These are phyloP conservation scores for Coemansia sp. DNA, from an alignment of 192 early-diverging fungal genomes.

Conservation along the genomic window DNA sequence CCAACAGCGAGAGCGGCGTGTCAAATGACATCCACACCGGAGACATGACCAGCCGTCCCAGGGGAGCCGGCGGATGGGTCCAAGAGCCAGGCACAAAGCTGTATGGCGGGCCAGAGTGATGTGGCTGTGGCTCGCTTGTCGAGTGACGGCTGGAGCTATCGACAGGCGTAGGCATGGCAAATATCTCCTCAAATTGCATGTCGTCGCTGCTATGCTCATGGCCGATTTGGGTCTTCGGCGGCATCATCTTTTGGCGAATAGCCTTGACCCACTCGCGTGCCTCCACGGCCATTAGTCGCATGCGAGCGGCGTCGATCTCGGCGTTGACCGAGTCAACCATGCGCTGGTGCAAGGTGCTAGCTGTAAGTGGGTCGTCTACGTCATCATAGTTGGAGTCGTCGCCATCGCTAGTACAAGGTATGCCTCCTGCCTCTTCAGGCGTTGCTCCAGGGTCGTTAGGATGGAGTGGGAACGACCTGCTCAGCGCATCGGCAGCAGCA, in stretches of 20 bases:
- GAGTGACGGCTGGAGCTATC: not conserved
- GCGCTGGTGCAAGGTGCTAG: slow-evolving; percentile 18
- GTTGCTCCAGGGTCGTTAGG: slow-evolving; percentile 5
- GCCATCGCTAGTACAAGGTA: slow-evolving; percentile 9
- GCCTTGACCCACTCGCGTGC: slow-evolving; percentile 49
- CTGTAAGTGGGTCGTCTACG: slow-evolving; percentile 5
- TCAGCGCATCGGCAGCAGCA: slow-evolving; percentile 13
- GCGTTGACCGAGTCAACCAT: slow-evolving; percentile 28
- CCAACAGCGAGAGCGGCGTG: slow-evolving; percentile 48
- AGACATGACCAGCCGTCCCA: slow-evolving; percentile 48
- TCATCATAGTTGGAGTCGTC: slow-evolving; percentile 25
- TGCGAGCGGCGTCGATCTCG: slow-evolving; percentile 41
- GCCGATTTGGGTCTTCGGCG: slow-evolving; percentile 7
- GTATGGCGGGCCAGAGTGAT: slow-evolving; percentile 37
- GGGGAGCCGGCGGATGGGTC: slow-evolving; percentile 50
- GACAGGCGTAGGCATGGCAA: slow-evolving; percentile 28
- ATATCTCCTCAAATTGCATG: slow-evolving; percentile 50
- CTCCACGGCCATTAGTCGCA: slow-evolving; percentile 44
- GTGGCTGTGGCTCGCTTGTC: slow-evolving; percentile 20
- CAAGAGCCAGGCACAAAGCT: slow-evolving; percentile 46
- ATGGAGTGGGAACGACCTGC: slow-evolving; percentile 20
- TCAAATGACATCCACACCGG: slow-evolving; percentile 46
- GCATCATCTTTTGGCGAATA: slow-evolving; percentile 52
- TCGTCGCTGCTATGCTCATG: slow-evolving; percentile 4
- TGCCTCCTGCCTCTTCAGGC: not conserved